Base-by-base conservation (phyloP, 495 filamentous ascomycete species). In the Hyaloscypha variabilis region DNA sequence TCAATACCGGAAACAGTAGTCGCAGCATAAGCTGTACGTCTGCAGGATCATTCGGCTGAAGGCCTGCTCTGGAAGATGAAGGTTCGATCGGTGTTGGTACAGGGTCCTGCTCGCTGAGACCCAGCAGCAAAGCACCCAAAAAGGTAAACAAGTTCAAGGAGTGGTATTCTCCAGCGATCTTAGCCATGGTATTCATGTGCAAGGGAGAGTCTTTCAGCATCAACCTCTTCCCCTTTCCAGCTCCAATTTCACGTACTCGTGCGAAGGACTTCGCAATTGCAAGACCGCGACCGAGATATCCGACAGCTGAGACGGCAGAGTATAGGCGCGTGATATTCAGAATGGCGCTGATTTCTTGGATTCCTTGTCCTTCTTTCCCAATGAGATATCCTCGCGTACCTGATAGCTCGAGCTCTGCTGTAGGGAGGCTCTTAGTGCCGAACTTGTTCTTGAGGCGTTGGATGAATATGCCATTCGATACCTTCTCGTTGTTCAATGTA, bases 311-410 rank as follows among this genome's bases (percentile, higher is more conserved):
- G 39, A 90, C 75, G 8, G 86, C 79, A 6, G 83, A 88, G 69
- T 91, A 86, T 5, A 90, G 76, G 24, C 90, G 80, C 13, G 89
- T 91, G 69, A 91, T 85, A 62, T 87, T 91, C 13, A 92, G 78
- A 19, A 92, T 78, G 3, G 87, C 85, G 24, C 82, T 77, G 62
- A 92, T 89, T 65, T 87, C 87, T 50, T 81, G 80, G 23, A 90
- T 80, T n/a, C 90, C 90, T 17, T 83, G 75, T 31, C 89, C 88
- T 50, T 87, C 74, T 11, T 76, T 72, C 24, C 90, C 90, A 50
- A 93, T 74, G 4, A 91, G 76, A 74, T 87, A 88, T 2, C 80
- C 90, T 23, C 90, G 82, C 76, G 84, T 85, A 19, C 77, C 79
- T 14, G 77, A 77, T 24, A 88, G 78, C 58, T 88, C 87, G 6